Evolutionary conservation across 2,329 filamentous ascomycete species (phyloP), one percentile per base, ranked within the genome.

Genomic region (Aspergillus brunneoviolaceus): DNA sequence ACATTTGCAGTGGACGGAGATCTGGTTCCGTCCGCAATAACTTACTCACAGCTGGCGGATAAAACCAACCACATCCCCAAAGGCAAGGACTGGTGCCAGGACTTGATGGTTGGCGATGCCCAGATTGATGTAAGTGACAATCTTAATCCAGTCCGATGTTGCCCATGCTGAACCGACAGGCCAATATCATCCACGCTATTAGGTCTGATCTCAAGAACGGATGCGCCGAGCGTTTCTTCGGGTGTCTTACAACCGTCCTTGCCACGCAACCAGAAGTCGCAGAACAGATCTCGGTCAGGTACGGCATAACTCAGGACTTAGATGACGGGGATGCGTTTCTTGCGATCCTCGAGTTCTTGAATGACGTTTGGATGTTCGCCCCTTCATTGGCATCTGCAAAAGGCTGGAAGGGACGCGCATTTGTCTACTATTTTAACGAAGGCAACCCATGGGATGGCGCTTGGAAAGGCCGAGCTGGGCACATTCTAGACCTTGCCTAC

Each of bases 101-200:
- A 74, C n/a, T 59, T 83, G 11, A 73, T 82, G 60, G 76, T 84
- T 45, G 82, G 81, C 16, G 77, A 83, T 60, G 79, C 78, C 23
- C 72, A 78, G 59, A 74, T 80, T 50, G 81, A 83, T 70, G 79
- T 80, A 70, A 66, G 74, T 69, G 23, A 31, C 23, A 3, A 39
- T 19, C 5, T 16, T 5, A 4, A 19, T 19, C 12, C 3, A 45
- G 14, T 45, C 39, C 3, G 14, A 45, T 35, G 33, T 35, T 12
- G 33, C 5, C 3, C 5, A 42, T 2, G 21, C 6, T 52, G 21
- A n/a, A 54, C 12, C 55, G 52, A 6, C 51, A 74, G 72, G 52
- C 65, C 6, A 72, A 67, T 31, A 72, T 73, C 9, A 54, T 68
- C 67, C 71, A 55, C 67, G 76, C 72, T 12, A 51, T 74, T 60